phyloP scores from a whole-genome alignment of 768 basidiomycete genomes.

The Psilocybe cyanescens region DNA sequence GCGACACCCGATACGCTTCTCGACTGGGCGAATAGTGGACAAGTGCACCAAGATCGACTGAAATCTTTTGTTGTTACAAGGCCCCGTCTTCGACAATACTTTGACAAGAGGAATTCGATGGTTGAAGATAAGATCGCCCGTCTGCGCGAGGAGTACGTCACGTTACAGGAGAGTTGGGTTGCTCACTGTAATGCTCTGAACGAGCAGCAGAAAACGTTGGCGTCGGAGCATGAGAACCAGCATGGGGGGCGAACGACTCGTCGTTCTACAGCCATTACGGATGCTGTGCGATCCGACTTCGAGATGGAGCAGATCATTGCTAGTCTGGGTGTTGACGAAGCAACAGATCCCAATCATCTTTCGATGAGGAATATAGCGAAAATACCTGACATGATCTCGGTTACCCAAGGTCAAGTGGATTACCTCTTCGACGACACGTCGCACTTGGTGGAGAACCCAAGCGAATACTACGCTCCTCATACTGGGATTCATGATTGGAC shows the following conservation, averaged over 20 bases:
- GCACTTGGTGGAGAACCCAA: constrained; percentile 75
- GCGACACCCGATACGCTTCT: constrained; percentile 48
- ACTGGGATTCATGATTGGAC: constrained; percentile 90
- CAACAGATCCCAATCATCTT: constrained; percentile 91
- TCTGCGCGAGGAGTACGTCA: constrained; percentile 68
- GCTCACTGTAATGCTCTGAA: constrained; percentile 74
- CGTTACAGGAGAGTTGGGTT: constrained; percentile 73
- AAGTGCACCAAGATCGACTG: constrained; percentile 36
- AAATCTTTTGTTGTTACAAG: constrained; percentile 43
- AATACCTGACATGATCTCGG: constrained; percentile 90
- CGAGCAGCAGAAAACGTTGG: constrained; percentile 49
- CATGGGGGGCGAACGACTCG: constrained; percentile 67
- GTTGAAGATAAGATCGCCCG: constrained; percentile 56
- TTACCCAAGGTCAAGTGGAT: constrained; percentile 61
- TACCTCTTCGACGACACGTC: constrained; percentile 86
- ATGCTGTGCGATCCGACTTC: constrained; percentile 91
- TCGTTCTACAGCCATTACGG: constrained; percentile 77
- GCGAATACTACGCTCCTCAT: constrained; percentile 72
- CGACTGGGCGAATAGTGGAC: constrained; percentile 46
- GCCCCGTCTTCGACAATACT: constrained; percentile 55
- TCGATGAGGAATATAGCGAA: constrained; percentile 82
- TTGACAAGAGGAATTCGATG: constrained; percentile 53
- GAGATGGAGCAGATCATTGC: constrained; percentile 98
- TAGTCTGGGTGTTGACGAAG: constrained; percentile 89
- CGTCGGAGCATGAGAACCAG: constrained; percentile 43